Evolutionary conservation across 371 early-diverging fungal species (phyloP).

Genomic region (Lichtheimia ramosa): DNA sequence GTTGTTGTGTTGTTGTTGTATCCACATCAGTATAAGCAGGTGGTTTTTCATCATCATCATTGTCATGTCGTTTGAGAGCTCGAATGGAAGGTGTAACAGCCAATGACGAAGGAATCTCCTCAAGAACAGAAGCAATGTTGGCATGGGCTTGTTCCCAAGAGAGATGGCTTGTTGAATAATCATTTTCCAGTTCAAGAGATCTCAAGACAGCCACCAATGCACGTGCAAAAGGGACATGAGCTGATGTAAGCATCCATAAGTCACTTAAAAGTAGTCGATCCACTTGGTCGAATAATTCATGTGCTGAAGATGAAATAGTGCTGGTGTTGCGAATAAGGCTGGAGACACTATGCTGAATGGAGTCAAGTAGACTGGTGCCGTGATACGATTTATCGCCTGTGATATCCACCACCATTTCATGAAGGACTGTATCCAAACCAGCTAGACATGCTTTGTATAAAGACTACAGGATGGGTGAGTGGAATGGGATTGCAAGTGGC

Average conservation of each 20-base stretch:
- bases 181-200: neutral
- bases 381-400: neutral
- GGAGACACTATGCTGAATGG: neutral
- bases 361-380: neutral
- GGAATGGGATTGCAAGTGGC: neutral
- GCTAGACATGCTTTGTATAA: constrained; percentile 8
- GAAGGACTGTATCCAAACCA: constrained; percentile 4
- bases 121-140: neutral
- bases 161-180: neutral
- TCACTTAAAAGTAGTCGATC: neutral
- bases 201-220: neutral
- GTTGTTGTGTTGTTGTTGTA: neutral
- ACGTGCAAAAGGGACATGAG: neutral
- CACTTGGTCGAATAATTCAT: neutral
- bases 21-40: constrained; percentile 2
- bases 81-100: neutral
- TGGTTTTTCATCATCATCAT: neutral
- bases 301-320: neutral
- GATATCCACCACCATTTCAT: neutral
- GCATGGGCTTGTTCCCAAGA: neutral
- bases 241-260: neutral
- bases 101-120: neutral
- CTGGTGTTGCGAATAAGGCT: neutral
- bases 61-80: neutral
- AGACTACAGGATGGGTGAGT: neutral